A percentile compares a stretch with the other conserved stretches of the same genome.
phyloP scores from a whole-genome alignment of 164 flowering plant genomes.

The Sedum album region DNA sequence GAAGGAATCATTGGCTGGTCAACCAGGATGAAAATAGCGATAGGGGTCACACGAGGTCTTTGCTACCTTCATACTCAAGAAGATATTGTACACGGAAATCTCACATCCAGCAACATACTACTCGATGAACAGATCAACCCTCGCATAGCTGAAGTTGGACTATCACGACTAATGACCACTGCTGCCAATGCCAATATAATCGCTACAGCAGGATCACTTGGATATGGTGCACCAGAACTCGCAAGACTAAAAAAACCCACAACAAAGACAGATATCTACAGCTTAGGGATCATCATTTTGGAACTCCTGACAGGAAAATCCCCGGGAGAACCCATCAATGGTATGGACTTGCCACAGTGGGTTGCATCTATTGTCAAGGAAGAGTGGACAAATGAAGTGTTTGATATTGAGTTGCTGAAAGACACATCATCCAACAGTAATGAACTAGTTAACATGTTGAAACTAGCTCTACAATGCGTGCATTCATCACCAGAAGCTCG shows the following conservation, averaged over 20 bases:
- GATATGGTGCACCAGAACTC: conserved; percentile 93
- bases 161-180: conserved; percentile 66
- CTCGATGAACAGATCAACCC: conserved; percentile 63
- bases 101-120: conserved; percentile 72
- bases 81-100: conserved; percentile 73
- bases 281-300: conserved; percentile 82
- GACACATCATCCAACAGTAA: conserved; percentile 50
- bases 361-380: conserved; percentile 92
- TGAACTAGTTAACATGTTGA: conserved; percentile 75
- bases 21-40: conserved; percentile 75
- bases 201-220: conserved; percentile 75
- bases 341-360: conserved; percentile 90
- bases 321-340: conserved; percentile 69
- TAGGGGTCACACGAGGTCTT: conserved; percentile 59
- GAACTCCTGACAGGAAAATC: conserved; percentile 94
- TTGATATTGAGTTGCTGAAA: conserved; percentile 81
- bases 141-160: conserved; percentile 74
- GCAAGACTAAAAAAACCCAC: conserved; percentile 60
- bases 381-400: conserved; percentile 97
- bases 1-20: conserved; percentile 64
- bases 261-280: conserved; percentile 78
- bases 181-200: conserved; percentile 57
- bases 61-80: conserved; percentile 57
- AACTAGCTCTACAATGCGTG: conserved; percentile 82
- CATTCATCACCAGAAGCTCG: conserved; percentile 73